phyloP scores from a whole-genome alignment of 352 stramenopile species.

The Globisporangium canariense region DNA sequence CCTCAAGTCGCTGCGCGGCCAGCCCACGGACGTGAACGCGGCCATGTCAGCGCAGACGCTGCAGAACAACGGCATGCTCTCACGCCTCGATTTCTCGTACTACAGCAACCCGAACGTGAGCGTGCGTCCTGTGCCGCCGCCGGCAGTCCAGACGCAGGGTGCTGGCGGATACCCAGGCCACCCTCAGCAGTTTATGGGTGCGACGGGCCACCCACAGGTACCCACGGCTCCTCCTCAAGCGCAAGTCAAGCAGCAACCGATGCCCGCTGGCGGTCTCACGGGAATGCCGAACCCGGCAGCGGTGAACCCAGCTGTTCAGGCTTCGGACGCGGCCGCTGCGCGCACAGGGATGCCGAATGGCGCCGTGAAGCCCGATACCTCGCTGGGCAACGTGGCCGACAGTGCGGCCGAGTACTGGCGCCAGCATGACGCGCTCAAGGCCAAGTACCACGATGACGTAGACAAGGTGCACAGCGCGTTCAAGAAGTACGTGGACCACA shows the following conservation, averaged over 20 bases:
- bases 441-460: slow-evolving; percentile 81
- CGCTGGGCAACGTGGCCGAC: slow-evolving; percentile 27
- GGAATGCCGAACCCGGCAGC: slow-evolving; percentile 20
- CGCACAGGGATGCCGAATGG: slow-evolving; percentile 6
- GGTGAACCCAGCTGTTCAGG: not conserved
- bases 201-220: slow-evolving; percentile 20
- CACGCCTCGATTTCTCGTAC: slow-evolving; percentile 69
- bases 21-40: slow-evolving; percentile 72
- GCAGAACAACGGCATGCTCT: slow-evolving; percentile 70
- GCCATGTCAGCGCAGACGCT: slow-evolving; percentile 59
- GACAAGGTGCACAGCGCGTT: slow-evolving; percentile 84
- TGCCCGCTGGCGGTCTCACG: not conserved
- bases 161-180: slow-evolving; percentile 39
- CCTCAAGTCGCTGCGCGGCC: slow-evolving; percentile 67
- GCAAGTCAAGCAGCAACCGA: slow-evolving; percentile 17
- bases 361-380: slow-evolving; percentile 11
- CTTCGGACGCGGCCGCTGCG: not conserved
- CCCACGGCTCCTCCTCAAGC: slow-evolving; percentile 14
- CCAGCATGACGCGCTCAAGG: slow-evolving; percentile 69
- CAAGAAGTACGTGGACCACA: slow-evolving; percentile 87
- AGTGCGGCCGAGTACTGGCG: slow-evolving; percentile 73
- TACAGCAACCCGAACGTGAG: slow-evolving; percentile 65
- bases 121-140: slow-evolving; percentile 24
- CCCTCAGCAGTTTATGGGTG: slow-evolving; percentile 35
- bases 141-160: slow-evolving; percentile 22